Conservation (phyloP, 169 alveolate genomes). For the Plasmodium berghei region DNA sequence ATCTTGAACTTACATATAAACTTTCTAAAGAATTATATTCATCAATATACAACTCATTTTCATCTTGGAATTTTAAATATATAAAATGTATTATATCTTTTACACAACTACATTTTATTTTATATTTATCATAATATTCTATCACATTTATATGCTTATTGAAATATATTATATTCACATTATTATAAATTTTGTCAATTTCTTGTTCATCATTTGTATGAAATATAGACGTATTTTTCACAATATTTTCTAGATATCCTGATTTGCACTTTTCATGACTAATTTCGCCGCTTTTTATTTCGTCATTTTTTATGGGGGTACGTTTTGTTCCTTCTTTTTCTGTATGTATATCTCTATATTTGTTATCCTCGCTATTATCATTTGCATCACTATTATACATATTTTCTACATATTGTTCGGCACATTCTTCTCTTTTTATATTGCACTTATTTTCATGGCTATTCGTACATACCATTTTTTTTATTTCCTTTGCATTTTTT, state of each 20-base stretch:
- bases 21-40: slow-evolving; percentile 42
- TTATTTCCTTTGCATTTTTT: neutral
- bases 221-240: neutral
- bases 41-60: slow-evolving; percentile 53
- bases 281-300: neutral
- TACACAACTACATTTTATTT: slow-evolving; percentile 62
- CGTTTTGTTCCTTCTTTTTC: neutral
- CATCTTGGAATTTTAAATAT: slow-evolving; percentile 27
- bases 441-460: too few species aligned
- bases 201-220: slow-evolving; percentile 41
- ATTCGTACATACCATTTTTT: neutral
- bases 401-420: too few species aligned
- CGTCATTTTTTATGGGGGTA: neutral
- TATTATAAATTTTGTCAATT: slow-evolving; percentile 44
- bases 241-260: neutral
- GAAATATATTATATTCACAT: slow-evolving; percentile 60
- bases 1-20: slow-evolving; percentile 61
- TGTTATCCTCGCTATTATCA: neutral
- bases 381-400: too few species aligned
- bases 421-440: neutral
- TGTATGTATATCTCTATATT: neutral
- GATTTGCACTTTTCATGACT: neutral
- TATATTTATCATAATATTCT: slow-evolving; percentile 62
- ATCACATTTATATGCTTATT: slow-evolving; percentile 52
- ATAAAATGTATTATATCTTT: slow-evolving; percentile 42